phyloP scores from a whole-genome alignment of 2,329 filamentous ascomycete genomes.

The Ambrosiella xylebori region DNA sequence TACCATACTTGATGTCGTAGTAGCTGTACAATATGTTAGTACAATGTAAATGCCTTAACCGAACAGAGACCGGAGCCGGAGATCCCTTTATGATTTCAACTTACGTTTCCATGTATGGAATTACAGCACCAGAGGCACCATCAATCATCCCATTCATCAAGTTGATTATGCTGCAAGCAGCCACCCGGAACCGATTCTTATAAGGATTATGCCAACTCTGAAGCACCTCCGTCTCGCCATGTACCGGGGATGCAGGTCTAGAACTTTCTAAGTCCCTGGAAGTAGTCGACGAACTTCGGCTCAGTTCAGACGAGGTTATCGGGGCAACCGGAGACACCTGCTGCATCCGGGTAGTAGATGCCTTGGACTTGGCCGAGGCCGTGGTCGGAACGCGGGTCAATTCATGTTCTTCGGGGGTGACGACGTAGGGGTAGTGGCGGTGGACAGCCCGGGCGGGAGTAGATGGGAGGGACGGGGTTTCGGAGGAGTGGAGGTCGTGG shows the following conservation, averaged over 20 bases:
- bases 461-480: conserved; percentile 12
- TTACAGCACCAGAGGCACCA: conserved; percentile 56
- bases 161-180: conserved; percentile 46
- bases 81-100: conserved; percentile 13
- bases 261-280: conserved; percentile 34
- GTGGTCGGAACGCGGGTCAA: conserved; percentile 2
- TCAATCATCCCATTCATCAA: conserved; percentile 59
- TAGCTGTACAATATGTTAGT: conserved; percentile 23
- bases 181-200: conserved; percentile 54
- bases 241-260: conserved; percentile 29
- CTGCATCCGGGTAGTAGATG: background rate
- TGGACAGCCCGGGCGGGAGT: conserved; percentile 22
- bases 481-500: background rate
- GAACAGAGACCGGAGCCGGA: no score
- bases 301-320: background rate
- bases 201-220: conserved; percentile 42
- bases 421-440: conserved; percentile 24
- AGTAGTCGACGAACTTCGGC: background rate
- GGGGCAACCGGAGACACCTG: no score
- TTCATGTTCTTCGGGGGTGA: conserved; percentile 15
- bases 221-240: conserved; percentile 27
- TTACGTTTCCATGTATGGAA: conserved; percentile 60
- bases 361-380: background rate
- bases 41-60: background rate
- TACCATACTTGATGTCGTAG: conserved; percentile 58